Percentiles rank a stretch among this genome's conserved stretches.
Conservation (phyloP, 768 basidiomycete genomes). For the Rhodosporidiobolus sp. region DNA sequence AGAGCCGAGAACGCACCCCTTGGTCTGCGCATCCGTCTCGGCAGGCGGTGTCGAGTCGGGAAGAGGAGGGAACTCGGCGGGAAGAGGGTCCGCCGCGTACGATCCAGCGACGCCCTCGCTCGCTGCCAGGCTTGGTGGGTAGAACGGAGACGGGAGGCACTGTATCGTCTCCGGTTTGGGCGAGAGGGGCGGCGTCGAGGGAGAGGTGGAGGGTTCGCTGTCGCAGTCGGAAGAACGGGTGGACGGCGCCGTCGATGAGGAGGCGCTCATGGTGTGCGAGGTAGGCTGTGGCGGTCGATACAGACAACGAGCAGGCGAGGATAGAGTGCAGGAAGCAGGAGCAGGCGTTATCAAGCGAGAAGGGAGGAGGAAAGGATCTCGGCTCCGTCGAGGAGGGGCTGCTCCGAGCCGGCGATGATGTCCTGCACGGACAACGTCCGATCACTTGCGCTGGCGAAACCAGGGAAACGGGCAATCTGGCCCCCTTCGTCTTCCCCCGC, state of each 20-base stretch:
- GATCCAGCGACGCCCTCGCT: background rate
- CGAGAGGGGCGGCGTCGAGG: slow-evolving; percentile 8
- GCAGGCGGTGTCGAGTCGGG: slow-evolving; percentile 15
- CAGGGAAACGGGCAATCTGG: too few relatives aligned
- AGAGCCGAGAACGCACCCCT: background rate
- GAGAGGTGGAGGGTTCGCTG: background rate
- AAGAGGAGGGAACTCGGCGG: slow-evolving; percentile 29
- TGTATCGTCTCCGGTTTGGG: background rate
- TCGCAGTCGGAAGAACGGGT: background rate
- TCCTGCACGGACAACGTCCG: too few relatives aligned
- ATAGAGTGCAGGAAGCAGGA: too few relatives aligned
- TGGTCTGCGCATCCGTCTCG: slow-evolving; percentile 24
- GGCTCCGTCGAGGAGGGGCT: too few relatives aligned
- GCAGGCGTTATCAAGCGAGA: too few relatives aligned
- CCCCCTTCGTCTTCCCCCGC: too few relatives aligned
- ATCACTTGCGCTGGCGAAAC: too few relatives aligned
- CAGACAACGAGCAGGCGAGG: too few relatives aligned
- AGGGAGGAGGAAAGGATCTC: too few relatives aligned
- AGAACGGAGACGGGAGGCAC: slow-evolving; percentile 31
- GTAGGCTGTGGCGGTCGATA: too few relatives aligned
- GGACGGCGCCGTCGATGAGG: background rate
- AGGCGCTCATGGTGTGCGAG: slow-evolving; percentile 15
- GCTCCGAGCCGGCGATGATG: too few relatives aligned
- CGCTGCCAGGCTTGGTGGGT: slow-evolving; percentile 23
- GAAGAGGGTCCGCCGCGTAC: background rate